These are phyloP conservation scores for Dictyostelium firmibasis DNA, from an alignment of 78 protist genomes.

Conservation along the genomic window DNA sequence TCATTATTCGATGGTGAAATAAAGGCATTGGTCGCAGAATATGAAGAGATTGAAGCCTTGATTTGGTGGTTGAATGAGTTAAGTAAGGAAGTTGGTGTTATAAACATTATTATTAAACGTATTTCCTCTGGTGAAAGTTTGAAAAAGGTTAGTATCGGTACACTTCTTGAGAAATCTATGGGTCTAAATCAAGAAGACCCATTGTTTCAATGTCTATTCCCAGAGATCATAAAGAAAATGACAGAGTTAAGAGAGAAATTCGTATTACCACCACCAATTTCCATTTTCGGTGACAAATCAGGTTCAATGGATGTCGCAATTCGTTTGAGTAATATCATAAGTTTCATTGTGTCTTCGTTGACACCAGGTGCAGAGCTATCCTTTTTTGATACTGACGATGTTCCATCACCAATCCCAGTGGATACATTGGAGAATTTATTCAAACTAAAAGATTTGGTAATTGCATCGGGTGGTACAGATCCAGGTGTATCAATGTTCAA, in stretches of 20 bases:
- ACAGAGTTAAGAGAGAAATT: background rate
- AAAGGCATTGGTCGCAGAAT: conserved; percentile 20
- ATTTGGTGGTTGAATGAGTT: conserved; percentile 83
- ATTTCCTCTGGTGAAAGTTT: background rate
- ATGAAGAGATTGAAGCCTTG: conserved; percentile 1
- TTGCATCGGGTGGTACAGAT: conserved; percentile 54
- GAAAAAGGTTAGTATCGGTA: conserved; percentile 30
- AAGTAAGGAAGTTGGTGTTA: background rate
- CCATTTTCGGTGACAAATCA: conserved; percentile 58
- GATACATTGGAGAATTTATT: conserved; percentile 4
- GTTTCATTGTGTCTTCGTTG: conserved; percentile 9
- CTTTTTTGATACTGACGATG: conserved; percentile 19
- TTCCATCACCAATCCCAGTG: conserved; percentile 18
- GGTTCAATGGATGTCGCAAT: conserved; percentile 79
- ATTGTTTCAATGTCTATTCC: background rate
- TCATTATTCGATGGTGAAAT: background rate
- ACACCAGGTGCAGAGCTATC: conserved; percentile 20
- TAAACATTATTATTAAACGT: background rate
- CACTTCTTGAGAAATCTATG: conserved; percentile 37
- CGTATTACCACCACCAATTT: conserved; percentile 63
- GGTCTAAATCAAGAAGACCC: background rate
- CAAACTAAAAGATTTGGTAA: background rate
- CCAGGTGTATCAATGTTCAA: conserved; percentile 12
- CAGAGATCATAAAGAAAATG: background rate
- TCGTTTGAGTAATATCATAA: conserved; percentile 35